Conservation (phyloP, 176 grass and related monocot species). For the Phoenix dactylifera region DNA sequence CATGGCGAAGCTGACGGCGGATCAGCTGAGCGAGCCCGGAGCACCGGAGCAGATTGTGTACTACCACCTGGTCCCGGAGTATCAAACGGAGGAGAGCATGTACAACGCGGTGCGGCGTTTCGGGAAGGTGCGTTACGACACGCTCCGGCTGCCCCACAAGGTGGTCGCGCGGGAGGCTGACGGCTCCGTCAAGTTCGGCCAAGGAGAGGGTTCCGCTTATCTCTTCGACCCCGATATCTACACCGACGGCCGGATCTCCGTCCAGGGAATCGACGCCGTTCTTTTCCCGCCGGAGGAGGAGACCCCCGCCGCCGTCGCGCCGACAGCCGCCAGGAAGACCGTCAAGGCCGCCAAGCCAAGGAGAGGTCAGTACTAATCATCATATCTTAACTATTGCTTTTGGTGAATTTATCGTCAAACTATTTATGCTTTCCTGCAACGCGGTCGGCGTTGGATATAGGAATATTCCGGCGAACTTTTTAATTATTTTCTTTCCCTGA, state of each 20-base stretch:
- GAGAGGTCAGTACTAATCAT: slow-evolving; percentile 39
- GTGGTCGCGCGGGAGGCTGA: slow-evolving; percentile 69
- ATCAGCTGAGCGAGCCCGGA: slow-evolving; percentile 56
- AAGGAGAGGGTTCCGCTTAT: slow-evolving; percentile 54
- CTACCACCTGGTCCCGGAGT: slow-evolving; percentile 83
- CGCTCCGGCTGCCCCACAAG: slow-evolving; percentile 57
- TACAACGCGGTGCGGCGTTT: slow-evolving; percentile 69
- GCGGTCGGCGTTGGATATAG: no score
- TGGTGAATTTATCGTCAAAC: background rate
- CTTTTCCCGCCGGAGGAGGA: slow-evolving; percentile 49
- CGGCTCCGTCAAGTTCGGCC: slow-evolving; percentile 74
- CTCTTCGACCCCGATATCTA: slow-evolving; percentile 81
- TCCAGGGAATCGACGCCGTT: slow-evolving; percentile 77
- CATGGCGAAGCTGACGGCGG: slow-evolving; percentile 56
- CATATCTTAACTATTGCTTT: background rate
- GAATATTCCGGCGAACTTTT: no score
- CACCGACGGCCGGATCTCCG: slow-evolving; percentile 71
- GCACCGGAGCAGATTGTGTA: slow-evolving; percentile 74
- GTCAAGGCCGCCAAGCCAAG: slow-evolving; percentile 41
- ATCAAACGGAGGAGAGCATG: slow-evolving; percentile 90
- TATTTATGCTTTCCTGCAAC: no score
- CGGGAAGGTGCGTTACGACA: slow-evolving; percentile 61
- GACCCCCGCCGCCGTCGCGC: slow-evolving; percentile 2
- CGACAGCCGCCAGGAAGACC: slow-evolving; percentile 25
- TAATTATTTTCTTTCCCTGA: no score